Base-by-base conservation (phyloP, 177 flowering plant species). In the Vitis hybrid region DNA sequence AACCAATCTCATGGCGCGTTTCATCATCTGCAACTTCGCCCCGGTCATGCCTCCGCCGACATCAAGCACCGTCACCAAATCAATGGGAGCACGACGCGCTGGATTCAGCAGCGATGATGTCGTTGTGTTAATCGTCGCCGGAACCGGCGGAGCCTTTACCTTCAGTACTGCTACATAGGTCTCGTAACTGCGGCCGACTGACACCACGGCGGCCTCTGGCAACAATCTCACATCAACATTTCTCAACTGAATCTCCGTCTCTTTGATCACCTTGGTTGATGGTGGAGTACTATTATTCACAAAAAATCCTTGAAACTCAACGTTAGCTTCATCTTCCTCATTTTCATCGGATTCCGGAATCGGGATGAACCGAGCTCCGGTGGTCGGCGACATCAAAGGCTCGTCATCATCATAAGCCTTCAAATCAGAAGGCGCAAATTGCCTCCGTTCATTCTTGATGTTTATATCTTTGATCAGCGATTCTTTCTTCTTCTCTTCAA, bases 21-120 rank as follows among this genome's bases (percentile, higher is more conserved):
- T 89, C 71, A 89, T 70, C 85, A 82, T 76, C 56, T 74, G 86
- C 15, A 89, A 74, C 78, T 87, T 88, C 2, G 67, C 79, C 1
- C 81, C 81, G 12, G 71, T 73, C 85, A 85, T 82, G 66, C 82
- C 78, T 22, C 82, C 82, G 75, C 97, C 80, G 14, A 88, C 85
- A 65, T 95, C 94, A 1, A 93, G 77, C 56, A 93, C 92, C 11
- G 93, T 72, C n/a, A 93, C 95, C 52, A 95, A 65, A 76, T 95
- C 99, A 56, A 92, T 76, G 57, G 99, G 93, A 1, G 93, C 85
- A 2, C 95, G 91, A 22, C 78, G 77, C 1, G 69, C 44, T 7
- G 82, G 76, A 53, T 75, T 75, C 14, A 78, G 69, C 28, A 76
- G 71, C 28, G 84, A 75, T 60, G 79, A 68, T 3, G 68, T 53